Evolutionary conservation across 352 stramenopile genomes (phyloP), one percentile per base, ranked within the genome.

Genomic region (Thraustotheca clavata): DNA sequence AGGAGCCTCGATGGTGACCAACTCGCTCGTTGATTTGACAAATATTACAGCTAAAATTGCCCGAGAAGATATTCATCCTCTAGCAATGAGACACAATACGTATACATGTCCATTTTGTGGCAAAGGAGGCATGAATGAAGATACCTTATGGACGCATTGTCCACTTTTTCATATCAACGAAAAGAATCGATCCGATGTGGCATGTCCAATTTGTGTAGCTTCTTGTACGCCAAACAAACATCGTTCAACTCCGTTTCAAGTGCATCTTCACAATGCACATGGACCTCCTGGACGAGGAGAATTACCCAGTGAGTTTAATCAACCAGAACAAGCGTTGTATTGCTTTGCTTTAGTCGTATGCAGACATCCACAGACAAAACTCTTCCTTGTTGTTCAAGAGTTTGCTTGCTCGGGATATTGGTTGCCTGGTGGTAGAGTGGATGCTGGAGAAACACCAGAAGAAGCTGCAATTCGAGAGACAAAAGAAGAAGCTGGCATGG

Each of bases 91-190:
- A 31, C 49, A 61, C 4, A 27, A 40, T 26, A 36, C 47, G 16
- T 90, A 77, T 67, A 77, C 73, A 35, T 93, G 84, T 62, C 84
- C 84, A 32, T 86, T 91, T 67, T 93, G 84, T 49, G 71, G 72
- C 16, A 88, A 86, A 60, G 75, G 65, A 7, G 82, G 78, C n/a
- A 77, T 93, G 50, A 75, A 73, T 5, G 84, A 93, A 68, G 84
- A 93, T 62, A 70, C 90, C 49, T 73, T 93, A n/a, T 93, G 84
- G 84, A 73, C 77, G 60, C 84, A 93, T 57, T 86, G 80, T 54
- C 84, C 84, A 18, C 65, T 93, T 69, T 91, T 86, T 70, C 84
- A 93, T 65, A 93, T 93, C 68, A 93, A 93, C 69, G 84, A 90
- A 55, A 81, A 78, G 63, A 88, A 91, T 62, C 80, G 74, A 40